Evolutionary conservation across 2,329 filamentous ascomycete species (phyloP), one percentile per base, ranked within the genome.

Genomic region (Cryphonectria japonica): DNA sequence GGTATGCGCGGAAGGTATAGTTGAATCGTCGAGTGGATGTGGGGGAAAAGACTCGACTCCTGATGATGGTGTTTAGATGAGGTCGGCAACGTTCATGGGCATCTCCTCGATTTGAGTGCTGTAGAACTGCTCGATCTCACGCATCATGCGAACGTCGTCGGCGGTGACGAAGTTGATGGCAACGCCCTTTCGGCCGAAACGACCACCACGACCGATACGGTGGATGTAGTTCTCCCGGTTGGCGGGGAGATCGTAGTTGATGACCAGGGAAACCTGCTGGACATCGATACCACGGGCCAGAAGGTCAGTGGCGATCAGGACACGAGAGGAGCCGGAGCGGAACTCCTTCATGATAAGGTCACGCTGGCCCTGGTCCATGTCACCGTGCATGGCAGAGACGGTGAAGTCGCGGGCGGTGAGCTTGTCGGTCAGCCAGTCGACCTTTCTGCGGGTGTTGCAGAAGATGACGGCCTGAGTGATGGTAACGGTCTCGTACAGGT

Each of bases 171-270:
- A 99, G 86, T 99, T 99, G 87, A 99, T 99, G 52, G 96, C 96
- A 75, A 99, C 96, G 88, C 96, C 96, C 86, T 99, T 99, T 78
- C 96, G 90, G 78, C 96, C 96, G 78, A 99, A 99, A 76, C 96
- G 90, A 77, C 96, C 96, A 80, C 93, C 96, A 80, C 96, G 91
- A 80, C 96, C 96, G 78, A 99, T 99, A 77, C 96, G 92, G 86
- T 99, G 96, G 82, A 99, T 98, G 83, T 99, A 99, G 85, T 99
- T 99, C 84, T 99, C 96, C 87, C 96, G 94, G 83, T 99, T 98
- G 83, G 93, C 96, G 3, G 96, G 96, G 72, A 99, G 86, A 81
- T 99, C 96, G 82, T 99, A 99, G 86, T 99, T 99, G 87, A 99
- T 99, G 73, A 99, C 96, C 78, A 99, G 85, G 73, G 93, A 97